A percentile compares a stretch with the other conserved stretches of the same genome.
phyloP scores from a whole-genome alignment of 495 filamentous ascomycete genomes.

The Penicillium longicatenatum region DNA sequence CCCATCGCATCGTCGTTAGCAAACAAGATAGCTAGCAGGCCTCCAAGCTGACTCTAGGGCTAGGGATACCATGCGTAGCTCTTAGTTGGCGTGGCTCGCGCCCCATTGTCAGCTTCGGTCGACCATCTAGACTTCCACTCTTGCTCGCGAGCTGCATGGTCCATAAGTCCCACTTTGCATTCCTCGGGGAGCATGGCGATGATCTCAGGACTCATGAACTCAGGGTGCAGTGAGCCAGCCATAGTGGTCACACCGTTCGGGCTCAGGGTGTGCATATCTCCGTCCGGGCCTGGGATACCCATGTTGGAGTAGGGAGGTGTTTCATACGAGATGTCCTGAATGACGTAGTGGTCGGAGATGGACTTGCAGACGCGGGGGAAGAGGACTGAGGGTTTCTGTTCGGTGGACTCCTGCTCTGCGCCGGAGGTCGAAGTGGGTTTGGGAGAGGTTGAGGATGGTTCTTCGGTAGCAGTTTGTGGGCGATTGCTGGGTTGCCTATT shows the following conservation, averaged over 20 bases:
- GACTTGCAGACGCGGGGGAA: slow-evolving; percentile 67
- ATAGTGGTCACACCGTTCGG: slow-evolving; percentile 64
- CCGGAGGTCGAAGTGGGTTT: background rate
- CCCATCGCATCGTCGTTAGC: background rate
- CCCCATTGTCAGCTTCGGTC: slow-evolving; percentile 56
- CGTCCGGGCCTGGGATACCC: slow-evolving; percentile 67
- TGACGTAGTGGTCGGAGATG: slow-evolving; percentile 71
- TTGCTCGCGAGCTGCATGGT: slow-evolving; percentile 59
- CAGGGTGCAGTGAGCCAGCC: slow-evolving; percentile 39
- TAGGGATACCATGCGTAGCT: slow-evolving; percentile 52
- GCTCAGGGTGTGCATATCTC: slow-evolving; percentile 57
- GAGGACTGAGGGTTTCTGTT: slow-evolving; percentile 46
- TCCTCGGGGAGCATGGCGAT: slow-evolving; percentile 69
- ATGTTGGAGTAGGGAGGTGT: slow-evolving; percentile 58
- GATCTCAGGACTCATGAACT: slow-evolving; percentile 65
- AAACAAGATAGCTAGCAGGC: background rate
- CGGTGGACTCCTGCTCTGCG: slow-evolving; percentile 1
- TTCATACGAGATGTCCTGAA: slow-evolving; percentile 71
- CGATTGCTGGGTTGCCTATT: background rate
- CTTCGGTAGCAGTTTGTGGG: slow-evolving; percentile 5
- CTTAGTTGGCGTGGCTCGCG: slow-evolving; percentile 52
- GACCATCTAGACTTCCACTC: slow-evolving; percentile 76
- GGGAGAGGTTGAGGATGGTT: background rate
- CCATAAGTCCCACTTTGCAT: slow-evolving; percentile 67
- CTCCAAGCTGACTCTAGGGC: slow-evolving; percentile 24